Percentiles rank a stretch among this genome's conserved stretches.
Conservation (phyloP, 2,329 filamentous ascomycete genomes). For the Mariannaea sp. region DNA sequence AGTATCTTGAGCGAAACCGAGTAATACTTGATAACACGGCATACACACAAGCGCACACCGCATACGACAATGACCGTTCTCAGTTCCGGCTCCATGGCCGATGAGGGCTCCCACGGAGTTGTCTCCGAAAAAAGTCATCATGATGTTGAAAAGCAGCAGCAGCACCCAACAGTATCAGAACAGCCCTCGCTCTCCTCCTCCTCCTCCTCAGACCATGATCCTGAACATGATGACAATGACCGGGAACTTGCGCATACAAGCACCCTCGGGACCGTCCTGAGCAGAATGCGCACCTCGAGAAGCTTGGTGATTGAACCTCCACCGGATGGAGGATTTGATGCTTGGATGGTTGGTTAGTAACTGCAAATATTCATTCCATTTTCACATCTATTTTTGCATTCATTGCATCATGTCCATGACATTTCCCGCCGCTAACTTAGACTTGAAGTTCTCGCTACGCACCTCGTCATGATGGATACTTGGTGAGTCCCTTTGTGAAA, state of each 20-base stretch:
- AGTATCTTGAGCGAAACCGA: too few species aligned
- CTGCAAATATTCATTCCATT: too few species aligned
- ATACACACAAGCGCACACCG: too few species aligned
- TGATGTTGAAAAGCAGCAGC: conserved; percentile 6
- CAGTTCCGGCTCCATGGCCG: neutral
- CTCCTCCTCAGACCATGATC: neutral
- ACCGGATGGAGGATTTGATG: conserved; percentile 54
- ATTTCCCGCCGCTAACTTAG: neutral
- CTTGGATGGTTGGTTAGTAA: conserved; percentile 52
- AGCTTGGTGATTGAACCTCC: conserved; percentile 46
- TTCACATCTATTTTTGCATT: too few species aligned
- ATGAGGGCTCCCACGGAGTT: conserved; percentile 7
- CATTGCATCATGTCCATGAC: too few species aligned
- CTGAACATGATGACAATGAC: neutral
- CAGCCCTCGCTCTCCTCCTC: neutral
- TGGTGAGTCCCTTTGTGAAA: conserved; percentile 43
- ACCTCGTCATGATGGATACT: conserved; percentile 55
- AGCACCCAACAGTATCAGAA: conserved; percentile 1
- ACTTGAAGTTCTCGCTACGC: conserved; percentile 31
- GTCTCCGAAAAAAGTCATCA: conserved; percentile 1
- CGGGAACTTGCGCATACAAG: conserved; percentile 10
- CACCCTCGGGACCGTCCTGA: conserved; percentile 11
- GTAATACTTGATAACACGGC: too few species aligned
- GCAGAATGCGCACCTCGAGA: conserved; percentile 7
- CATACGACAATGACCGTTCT: conserved; percentile 10